Evolutionary conservation across 208 protist species (phyloP).

Genomic region (Trypanosomatidae sp.): DNA sequence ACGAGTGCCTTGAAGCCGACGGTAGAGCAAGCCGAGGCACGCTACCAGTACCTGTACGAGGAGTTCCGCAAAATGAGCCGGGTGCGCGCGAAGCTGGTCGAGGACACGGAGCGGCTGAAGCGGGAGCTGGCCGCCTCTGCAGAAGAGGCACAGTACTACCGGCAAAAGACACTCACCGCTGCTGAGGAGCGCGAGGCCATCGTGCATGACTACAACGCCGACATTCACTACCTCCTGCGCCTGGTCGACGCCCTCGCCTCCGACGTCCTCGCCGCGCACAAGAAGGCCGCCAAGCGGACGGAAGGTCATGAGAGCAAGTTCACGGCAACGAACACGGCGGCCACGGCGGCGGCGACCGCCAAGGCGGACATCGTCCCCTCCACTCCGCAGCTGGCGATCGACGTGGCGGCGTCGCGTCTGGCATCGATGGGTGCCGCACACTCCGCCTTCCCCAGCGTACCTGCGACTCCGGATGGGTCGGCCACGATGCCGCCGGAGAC

Average conservation of each 20-base stretch:
- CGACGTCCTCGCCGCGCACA: background rate
- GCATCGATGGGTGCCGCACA: background rate
- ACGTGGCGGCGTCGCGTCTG: background rate
- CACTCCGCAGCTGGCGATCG: slow-evolving; percentile 1
- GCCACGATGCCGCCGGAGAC: background rate
- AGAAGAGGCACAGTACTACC: slow-evolving; percentile 30
- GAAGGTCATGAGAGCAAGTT: no score
- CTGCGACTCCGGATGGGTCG: no score
- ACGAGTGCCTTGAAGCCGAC: no score
- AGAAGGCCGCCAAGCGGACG: no score
- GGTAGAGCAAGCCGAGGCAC: slow-evolving; percentile 29
- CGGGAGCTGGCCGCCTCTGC: slow-evolving; percentile 10
- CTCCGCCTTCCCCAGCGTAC: background rate
- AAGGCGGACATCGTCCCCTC: background rate
- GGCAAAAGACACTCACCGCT: slow-evolving; percentile 13
- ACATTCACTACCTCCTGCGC: slow-evolving; percentile 18
- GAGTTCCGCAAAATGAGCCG: slow-evolving; percentile 35
- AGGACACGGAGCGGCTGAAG: slow-evolving; percentile 26
- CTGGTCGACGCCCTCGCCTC: slow-evolving; percentile 21
- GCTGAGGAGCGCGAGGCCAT: slow-evolving; percentile 13
- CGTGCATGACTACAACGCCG: slow-evolving; percentile 20
- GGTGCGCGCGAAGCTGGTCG: slow-evolving; percentile 23
- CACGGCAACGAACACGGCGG: no score
- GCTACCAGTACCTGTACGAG: slow-evolving; percentile 42
- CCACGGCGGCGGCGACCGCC: no score